Conservation (phyloP, 2,329 filamentous ascomycete genomes). For the Aspergillus thermomutatus region DNA sequence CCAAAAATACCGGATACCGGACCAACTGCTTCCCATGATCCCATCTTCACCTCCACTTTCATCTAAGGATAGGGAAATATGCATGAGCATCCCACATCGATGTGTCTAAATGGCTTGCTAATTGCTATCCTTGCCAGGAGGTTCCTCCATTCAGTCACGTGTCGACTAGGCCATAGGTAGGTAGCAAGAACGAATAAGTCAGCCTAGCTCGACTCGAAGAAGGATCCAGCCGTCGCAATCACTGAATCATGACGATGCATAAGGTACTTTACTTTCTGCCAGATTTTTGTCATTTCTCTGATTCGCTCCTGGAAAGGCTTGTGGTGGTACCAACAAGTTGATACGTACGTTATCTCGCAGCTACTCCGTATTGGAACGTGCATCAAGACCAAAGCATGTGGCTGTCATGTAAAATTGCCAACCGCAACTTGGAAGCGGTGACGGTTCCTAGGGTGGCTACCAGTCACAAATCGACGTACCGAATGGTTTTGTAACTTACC, state of each 20-base stretch:
- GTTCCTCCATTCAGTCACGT: slow-evolving; percentile 14
- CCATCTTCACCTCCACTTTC: background rate
- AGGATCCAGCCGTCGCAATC: background rate
- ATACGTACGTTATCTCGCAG: background rate
- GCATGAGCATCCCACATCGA: background rate
- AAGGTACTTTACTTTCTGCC: background rate
- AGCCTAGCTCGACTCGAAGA: background rate
- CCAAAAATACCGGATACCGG: background rate
- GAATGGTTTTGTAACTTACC: background rate
- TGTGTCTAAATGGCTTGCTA: background rate
- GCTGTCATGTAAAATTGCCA: background rate
- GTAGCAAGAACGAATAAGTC: background rate
- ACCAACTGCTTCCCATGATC: background rate
- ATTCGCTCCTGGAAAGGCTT: background rate
- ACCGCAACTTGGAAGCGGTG: background rate
- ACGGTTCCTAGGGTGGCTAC: background rate
- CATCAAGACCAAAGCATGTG: background rate
- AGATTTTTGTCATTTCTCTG: background rate
- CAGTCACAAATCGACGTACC: background rate
- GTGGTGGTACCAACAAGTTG: background rate
- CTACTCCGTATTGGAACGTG: background rate
- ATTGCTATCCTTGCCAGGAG: background rate
- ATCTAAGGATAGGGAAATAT: background rate
- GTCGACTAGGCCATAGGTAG: background rate
- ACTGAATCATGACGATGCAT: background rate